Evolutionary conservation across 1,139 yeast genomes (phyloP).

Genomic region (Pichia sp.): DNA sequence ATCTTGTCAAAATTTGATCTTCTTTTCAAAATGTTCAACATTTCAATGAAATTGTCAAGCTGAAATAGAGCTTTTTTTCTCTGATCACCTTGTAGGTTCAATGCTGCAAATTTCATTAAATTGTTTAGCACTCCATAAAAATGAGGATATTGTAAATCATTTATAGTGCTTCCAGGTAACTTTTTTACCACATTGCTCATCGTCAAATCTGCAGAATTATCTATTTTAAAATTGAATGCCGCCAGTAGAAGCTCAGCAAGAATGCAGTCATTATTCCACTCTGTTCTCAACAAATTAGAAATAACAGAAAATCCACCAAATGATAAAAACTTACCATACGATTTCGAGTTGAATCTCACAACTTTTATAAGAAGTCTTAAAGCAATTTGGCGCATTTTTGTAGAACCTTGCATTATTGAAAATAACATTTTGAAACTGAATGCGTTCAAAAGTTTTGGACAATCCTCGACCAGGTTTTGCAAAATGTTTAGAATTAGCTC

Average conservation of each 20-base stretch:
- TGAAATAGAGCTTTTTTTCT: background rate
- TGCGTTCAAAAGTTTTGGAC: constrained; percentile 6
- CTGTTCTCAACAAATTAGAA: constrained; percentile 40
- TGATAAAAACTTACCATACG: constrained; percentile 40
- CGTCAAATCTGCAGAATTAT: background rate
- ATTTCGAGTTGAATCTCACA: constrained; percentile 41
- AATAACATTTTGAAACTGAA: constrained; percentile 50
- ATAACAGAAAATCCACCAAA: constrained; percentile 55
- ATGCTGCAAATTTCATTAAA: constrained; percentile 15
- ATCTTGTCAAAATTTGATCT: background rate
- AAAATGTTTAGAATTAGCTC: constrained; percentile 11
- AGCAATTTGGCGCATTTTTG: constrained; percentile 43
- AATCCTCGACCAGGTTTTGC: constrained; percentile 4
- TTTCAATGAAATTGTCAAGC: constrained; percentile 1
- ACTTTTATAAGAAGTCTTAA: constrained; percentile 49
- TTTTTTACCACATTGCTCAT: background rate
- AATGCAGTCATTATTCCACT: constrained; percentile 41
- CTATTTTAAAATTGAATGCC: background rate
- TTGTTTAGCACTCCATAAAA: constrained; percentile 14
- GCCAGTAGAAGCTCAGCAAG: constrained; percentile 1
- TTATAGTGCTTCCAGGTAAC: background rate
- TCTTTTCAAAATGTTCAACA: background rate
- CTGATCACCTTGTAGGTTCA: background rate
- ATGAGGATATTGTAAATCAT: constrained; percentile 6
- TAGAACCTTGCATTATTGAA: constrained; percentile 44